Percentiles rank a stretch among this genome's conserved stretches.
These are phyloP conservation scores for Rhynchospora tenuis DNA, from an alignment of 176 grass and related monocot genomes.

Conservation along the genomic window DNA sequence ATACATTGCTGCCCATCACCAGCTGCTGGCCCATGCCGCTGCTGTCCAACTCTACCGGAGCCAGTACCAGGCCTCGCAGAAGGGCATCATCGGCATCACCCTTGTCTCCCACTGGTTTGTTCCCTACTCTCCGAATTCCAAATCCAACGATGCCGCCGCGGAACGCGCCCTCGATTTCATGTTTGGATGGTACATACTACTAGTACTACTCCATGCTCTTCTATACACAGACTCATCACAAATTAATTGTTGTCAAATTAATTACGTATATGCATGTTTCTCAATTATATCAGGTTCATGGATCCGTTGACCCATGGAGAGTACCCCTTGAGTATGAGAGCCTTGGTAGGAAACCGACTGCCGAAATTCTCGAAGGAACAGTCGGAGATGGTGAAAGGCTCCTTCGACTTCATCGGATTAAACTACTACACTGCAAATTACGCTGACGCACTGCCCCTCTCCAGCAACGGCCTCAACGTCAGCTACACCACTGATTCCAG, in stretches of 20 bases:
- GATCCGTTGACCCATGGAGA: constrained; percentile 21
- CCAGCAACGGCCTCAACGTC: background rate
- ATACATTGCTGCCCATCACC: constrained; percentile 45
- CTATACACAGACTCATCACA: no score
- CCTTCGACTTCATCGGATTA: constrained; percentile 20
- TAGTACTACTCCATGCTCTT: no score
- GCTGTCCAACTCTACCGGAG: constrained; percentile 30
- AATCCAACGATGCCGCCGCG: constrained; percentile 31
- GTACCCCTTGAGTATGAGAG: constrained; percentile 23
- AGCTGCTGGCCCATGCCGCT: constrained; percentile 52
- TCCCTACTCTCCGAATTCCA: constrained; percentile 33
- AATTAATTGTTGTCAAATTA: no score
- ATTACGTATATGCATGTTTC: background rate
- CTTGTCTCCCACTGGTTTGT: constrained; percentile 43
- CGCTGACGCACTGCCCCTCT: background rate
- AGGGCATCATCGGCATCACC: constrained; percentile 52
- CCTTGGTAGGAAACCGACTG: background rate
- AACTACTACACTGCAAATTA: constrained; percentile 26
- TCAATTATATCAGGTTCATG: constrained; percentile 22
- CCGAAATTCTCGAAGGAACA: constrained; percentile 18
- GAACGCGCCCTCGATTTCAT: constrained; percentile 47
- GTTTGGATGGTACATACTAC: constrained; percentile 49
- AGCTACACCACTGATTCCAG: background rate
- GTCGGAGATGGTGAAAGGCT: constrained; percentile 16
- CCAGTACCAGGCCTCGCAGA: constrained; percentile 47